Percentiles rank a stretch among this genome's conserved stretches.
Conservation (phyloP, 306 rosid species). For the Leucaena leucocephala region DNA sequence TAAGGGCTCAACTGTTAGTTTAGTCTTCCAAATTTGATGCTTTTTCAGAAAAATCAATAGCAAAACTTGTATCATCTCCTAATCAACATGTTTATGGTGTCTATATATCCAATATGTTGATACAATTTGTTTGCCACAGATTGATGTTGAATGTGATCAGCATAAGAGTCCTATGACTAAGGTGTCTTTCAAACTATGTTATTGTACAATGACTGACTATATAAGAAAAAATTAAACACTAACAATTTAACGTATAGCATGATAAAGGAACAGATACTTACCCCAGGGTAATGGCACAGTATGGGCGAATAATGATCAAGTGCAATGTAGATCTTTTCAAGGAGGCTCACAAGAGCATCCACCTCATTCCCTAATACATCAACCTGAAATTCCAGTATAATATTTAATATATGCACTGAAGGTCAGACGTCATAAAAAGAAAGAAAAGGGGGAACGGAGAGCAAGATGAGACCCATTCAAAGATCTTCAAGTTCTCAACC, state of each 20-base stretch:
- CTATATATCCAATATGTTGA: neutral
- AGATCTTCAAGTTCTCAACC: neutral
- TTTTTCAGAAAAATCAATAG: neutral
- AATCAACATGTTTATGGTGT: neutral
- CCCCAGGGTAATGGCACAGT: slow-evolving; percentile 94
- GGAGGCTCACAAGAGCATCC: slow-evolving; percentile 64
- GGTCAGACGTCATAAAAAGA: neutral
- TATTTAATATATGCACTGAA: slow-evolving; percentile 24
- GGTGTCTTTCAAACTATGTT: neutral
- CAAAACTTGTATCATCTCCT: neutral
- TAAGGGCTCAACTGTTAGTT: neutral
- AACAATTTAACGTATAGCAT: neutral
- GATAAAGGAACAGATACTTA: slow-evolving; percentile 43
- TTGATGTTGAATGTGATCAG: neutral
- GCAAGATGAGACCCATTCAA: neutral
- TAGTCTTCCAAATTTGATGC: neutral
- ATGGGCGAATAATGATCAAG: slow-evolving; percentile 96
- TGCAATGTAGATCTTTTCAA: slow-evolving; percentile 65
- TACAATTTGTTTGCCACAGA: neutral
- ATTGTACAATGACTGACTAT: neutral
- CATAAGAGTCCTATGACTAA: neutral
- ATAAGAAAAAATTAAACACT: neutral
- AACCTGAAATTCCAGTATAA: slow-evolving; percentile 67
- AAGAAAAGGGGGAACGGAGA: neutral
- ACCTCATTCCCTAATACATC: slow-evolving; percentile 91